Conservation (phyloP, 345 rosid genomes). For the Hibiscus mutabilis region DNA sequence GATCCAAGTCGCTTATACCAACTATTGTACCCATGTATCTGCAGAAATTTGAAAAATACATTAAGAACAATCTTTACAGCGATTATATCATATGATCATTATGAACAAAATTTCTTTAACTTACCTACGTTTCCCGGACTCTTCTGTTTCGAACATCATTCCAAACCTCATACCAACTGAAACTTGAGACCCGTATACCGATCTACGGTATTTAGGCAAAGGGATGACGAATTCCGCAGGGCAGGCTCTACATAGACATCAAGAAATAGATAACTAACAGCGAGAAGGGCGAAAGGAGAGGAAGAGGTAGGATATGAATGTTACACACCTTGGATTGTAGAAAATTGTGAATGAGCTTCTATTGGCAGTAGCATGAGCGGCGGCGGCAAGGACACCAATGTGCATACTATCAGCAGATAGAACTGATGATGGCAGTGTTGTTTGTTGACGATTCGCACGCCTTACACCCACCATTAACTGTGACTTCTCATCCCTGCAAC, state of each 20-base stretch:
- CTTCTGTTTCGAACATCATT: slow-evolving; percentile 99
- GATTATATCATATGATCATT: background rate
- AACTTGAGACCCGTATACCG: slow-evolving; percentile 77
- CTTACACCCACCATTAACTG: slow-evolving; percentile 32
- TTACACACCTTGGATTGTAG: slow-evolving; percentile 84
- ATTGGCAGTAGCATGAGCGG: slow-evolving; percentile 91
- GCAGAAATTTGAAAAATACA: slow-evolving; percentile 12
- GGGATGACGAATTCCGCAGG: slow-evolving; percentile 96
- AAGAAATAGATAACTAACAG: background rate
- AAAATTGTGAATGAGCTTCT: slow-evolving; percentile 81
- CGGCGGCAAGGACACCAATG: slow-evolving; percentile 99
- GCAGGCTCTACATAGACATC: slow-evolving; percentile 61
- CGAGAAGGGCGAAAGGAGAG: background rate
- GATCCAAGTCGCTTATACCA: slow-evolving; percentile 79
- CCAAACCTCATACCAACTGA: slow-evolving; percentile 98
- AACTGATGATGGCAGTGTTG: slow-evolving; percentile 86
- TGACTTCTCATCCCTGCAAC: slow-evolving; percentile 80
- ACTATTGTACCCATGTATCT: slow-evolving; percentile 97
- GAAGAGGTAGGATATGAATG: background rate
- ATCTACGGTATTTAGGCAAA: slow-evolving; percentile 65
- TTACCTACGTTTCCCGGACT: slow-evolving; percentile 91
- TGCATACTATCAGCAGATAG: slow-evolving; percentile 98
- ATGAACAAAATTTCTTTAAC: background rate
- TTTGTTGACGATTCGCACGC: slow-evolving; percentile 32
- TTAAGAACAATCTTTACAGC: background rate